Base-by-base conservation (phyloP, 1,284 basidiomycete genomes). In the Meripilus lineatus region DNA sequence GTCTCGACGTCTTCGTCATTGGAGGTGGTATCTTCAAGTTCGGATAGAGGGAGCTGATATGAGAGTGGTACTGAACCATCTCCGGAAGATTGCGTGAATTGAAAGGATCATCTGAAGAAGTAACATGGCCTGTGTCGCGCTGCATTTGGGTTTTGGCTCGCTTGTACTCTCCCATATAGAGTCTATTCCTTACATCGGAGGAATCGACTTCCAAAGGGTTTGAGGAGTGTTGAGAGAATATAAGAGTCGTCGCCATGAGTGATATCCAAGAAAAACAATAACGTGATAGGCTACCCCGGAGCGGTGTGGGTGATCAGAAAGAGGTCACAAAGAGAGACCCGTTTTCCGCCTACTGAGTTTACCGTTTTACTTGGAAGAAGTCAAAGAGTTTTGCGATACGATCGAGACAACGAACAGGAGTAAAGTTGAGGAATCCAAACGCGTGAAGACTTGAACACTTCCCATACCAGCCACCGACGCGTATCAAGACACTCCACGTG, bases 151-250 rank as follows among this genome's bases (percentile, higher is more conserved):
- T 45, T 48, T 53, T 50, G 48, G 68, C 69, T 21, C 63, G 57
- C 39, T 61, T 40, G 57, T 71, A 69, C 38, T 62, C 57, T 35
- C 59, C 60, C 42, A 68, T 65, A 57, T 79, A 80, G 25, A 61
- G 56, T 30, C 57, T 64, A 56, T 81, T 81, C 42, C 69, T 71
- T 1, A 63, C 51, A 56, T 89, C 83, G 17, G 79, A 82, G n/a
- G 82, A 76, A 32, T 72, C 67, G 15, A 78, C 75, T 55, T 89
- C 84, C 38, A 88, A 72, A 2, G 85, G 85, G 56, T 89, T 89
- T 34, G 85, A 88, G 11, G 82, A 83, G 57, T 89, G 86, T 52
- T 82, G 81, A 8, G 86, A 87, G 51, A 88, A 66, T 8, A 74
- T 52, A 46, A 63, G 53, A 3, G 61, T 57, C 32, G 66, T 33